Conservation (phyloP, 2,329 filamentous ascomycete species). For the Trichophaea hybrida region DNA sequence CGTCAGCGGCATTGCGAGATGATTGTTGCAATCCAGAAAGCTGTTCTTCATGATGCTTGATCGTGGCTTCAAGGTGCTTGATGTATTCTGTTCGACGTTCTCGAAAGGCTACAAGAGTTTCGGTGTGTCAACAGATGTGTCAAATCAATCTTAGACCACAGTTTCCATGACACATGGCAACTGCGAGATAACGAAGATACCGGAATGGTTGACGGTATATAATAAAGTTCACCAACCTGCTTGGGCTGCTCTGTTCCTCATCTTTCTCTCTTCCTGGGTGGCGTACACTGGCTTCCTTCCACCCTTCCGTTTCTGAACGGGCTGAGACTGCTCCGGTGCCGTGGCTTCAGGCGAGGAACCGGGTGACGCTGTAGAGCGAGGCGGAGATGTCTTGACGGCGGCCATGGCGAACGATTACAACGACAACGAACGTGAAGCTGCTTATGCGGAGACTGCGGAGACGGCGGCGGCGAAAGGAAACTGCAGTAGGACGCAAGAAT, state of each 20-base stretch:
- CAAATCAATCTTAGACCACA: constrained; percentile 13
- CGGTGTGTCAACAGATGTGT: constrained; percentile 23
- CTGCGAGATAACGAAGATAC: constrained; percentile 8
- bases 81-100: constrained; percentile 97
- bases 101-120: constrained; percentile 48
- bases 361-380: constrained; percentile 25
- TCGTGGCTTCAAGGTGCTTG: constrained; percentile 94
- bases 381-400: constrained; percentile 27
- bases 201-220: constrained; percentile 4
- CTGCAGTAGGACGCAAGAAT: constrained; percentile 14
- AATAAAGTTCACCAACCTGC: constrained; percentile 40
- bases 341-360: constrained; percentile 26
- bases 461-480: constrained; percentile 14
- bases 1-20: constrained; percentile 85
- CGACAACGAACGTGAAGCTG: constrained; percentile 6
- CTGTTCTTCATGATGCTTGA: constrained; percentile 91
- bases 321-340: constrained; percentile 17
- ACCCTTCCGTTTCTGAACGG: constrained; percentile 79
- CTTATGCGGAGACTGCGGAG: constrained; percentile 13
- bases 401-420: constrained; percentile 20
- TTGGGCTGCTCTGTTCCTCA: constrained; percentile 91
- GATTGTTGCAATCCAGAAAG: constrained; percentile 85
- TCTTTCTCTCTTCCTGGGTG: constrained; percentile 95
- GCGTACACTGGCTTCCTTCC: constrained; percentile 97
- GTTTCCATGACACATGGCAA: constrained; percentile 24